These are phyloP conservation scores for Penicillium egyptiacum DNA, from an alignment of 495 filamentous ascomycete genomes.

Conservation along the genomic window DNA sequence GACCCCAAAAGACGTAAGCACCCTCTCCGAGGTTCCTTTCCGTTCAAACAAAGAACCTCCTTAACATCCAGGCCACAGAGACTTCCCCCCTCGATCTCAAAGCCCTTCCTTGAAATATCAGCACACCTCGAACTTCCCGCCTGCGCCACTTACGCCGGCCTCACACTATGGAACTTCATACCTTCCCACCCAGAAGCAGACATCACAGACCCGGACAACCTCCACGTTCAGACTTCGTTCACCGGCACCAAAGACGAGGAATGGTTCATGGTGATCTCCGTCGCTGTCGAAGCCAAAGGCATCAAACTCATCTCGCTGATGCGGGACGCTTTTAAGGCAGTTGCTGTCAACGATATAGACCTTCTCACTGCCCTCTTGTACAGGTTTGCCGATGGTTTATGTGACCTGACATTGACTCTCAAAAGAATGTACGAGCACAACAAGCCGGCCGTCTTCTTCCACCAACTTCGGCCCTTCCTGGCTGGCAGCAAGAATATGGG, in stretches of 20 bases:
- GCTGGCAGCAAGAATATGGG: slow-evolving; percentile 96
- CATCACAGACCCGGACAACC: slow-evolving; percentile 78
- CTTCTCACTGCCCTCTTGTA: slow-evolving; percentile 70
- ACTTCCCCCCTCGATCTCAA: slow-evolving; percentile 76
- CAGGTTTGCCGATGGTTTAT: slow-evolving; percentile 74
- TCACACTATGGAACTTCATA: slow-evolving; percentile 92
- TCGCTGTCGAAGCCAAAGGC: slow-evolving; percentile 91
- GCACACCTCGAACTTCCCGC: slow-evolving; percentile 79
- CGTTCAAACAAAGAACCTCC: neutral
- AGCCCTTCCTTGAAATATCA: slow-evolving; percentile 78
- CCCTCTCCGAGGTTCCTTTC: neutral
- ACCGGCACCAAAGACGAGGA: slow-evolving; percentile 93
- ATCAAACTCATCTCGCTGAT: slow-evolving; percentile 80
- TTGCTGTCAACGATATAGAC: slow-evolving; percentile 56
- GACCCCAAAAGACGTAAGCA: slow-evolving; percentile 66
- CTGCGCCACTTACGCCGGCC: slow-evolving; percentile 88
- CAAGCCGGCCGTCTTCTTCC: slow-evolving; percentile 84
- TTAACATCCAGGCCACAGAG: slow-evolving; percentile 45
- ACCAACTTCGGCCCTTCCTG: slow-evolving; percentile 85
- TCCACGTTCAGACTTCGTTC: slow-evolving; percentile 79
- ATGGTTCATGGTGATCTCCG: slow-evolving; percentile 95
- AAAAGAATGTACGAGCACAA: slow-evolving; percentile 87
- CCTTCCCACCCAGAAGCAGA: slow-evolving; percentile 67
- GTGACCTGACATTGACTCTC: slow-evolving; percentile 72
- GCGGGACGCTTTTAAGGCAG: slow-evolving; percentile 79